These are phyloP conservation scores for Cucurbita moschata DNA, from an alignment of 306 rosid genomes.

Conservation along the genomic window DNA sequence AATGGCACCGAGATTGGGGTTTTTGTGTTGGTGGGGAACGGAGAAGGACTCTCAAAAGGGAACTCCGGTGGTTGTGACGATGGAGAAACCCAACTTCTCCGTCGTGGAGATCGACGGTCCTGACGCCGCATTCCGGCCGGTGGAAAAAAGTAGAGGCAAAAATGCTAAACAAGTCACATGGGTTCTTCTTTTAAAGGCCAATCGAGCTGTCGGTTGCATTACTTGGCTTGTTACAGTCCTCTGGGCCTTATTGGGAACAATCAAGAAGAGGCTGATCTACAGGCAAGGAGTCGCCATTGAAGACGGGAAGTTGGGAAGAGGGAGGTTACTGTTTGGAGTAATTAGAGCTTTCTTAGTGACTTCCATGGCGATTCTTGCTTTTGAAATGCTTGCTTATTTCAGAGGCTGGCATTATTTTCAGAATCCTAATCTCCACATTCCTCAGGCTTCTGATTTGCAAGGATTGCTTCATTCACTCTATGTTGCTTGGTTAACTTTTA, in stretches of 20 bases:
- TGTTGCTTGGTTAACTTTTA: slow-evolving; percentile 61
- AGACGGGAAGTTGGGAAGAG: slow-evolving; percentile 43
- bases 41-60: slow-evolving; percentile 46
- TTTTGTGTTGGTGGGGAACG: slow-evolving; percentile 52
- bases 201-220: slow-evolving; percentile 60
- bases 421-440: slow-evolving; percentile 58
- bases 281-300: slow-evolving; percentile 45
- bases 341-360: slow-evolving; percentile 50
- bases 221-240: slow-evolving; percentile 47
- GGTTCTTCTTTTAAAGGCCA: slow-evolving; percentile 87
- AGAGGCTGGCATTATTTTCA: slow-evolving; percentile 75
- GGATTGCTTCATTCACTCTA: slow-evolving; percentile 52
- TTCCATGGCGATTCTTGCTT: slow-evolving; percentile 50
- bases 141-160: slow-evolving; percentile 62
- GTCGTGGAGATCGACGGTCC: slow-evolving; percentile 75
- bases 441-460: slow-evolving; percentile 49
- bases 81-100: slow-evolving; percentile 79
- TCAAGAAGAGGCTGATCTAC: slow-evolving; percentile 59
- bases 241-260: slow-evolving; percentile 58
- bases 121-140: slow-evolving; percentile 70
- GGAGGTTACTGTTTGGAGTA: slow-evolving; percentile 42
- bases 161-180: slow-evolving; percentile 82
- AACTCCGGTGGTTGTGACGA: slow-evolving; percentile 77
- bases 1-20: slow-evolving; percentile 77
- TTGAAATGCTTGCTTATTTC: slow-evolving; percentile 61